phyloP scores from a whole-genome alignment of 1,284 basidiomycete species.

The Coniferiporia weirii region DNA sequence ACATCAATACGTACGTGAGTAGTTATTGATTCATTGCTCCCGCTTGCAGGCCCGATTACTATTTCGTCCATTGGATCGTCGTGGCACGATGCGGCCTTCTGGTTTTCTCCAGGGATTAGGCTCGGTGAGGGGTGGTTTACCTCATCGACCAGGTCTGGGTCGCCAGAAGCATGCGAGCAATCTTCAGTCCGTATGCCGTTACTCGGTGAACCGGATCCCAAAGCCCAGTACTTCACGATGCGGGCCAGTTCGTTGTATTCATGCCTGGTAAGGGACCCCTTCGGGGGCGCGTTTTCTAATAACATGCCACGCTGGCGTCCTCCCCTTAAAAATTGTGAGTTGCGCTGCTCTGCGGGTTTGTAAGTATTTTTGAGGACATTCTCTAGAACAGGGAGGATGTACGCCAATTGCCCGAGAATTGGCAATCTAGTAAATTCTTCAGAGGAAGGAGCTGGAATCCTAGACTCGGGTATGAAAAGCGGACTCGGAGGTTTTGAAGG shows the following conservation, averaged over 20 bases:
- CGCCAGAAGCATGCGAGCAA: not conserved
- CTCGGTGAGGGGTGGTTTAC: not conserved
- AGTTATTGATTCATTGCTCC: not conserved
- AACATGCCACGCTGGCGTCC: conserved; percentile 42
- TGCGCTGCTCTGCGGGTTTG: conserved; percentile 41
- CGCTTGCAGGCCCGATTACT: not conserved
- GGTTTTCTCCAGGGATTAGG: not conserved
- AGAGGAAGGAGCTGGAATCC: conserved; percentile 34
- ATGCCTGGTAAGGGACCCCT: conserved; percentile 3
- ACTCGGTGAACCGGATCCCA: not conserved
- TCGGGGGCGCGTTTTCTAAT: conserved; percentile 18
- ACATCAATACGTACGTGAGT: not conserved
- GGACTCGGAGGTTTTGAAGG: conserved; percentile 12
- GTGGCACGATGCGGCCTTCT: not conserved
- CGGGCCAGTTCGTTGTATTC: conserved; percentile 5
- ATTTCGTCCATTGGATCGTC: not conserved
- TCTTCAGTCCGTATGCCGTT: not conserved
- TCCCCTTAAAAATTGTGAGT: conserved; percentile 54
- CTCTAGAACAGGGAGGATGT: conserved; percentile 55
- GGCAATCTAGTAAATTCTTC: conserved; percentile 41
- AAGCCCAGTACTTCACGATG: conserved; percentile 7
- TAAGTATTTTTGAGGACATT: conserved; percentile 54
- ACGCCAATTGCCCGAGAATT: conserved; percentile 55
- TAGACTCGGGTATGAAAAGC: conserved; percentile 31
- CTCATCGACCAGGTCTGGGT: not conserved